Conservation (phyloP, 768 basidiomycete species). For the Suillus luteus region DNA sequence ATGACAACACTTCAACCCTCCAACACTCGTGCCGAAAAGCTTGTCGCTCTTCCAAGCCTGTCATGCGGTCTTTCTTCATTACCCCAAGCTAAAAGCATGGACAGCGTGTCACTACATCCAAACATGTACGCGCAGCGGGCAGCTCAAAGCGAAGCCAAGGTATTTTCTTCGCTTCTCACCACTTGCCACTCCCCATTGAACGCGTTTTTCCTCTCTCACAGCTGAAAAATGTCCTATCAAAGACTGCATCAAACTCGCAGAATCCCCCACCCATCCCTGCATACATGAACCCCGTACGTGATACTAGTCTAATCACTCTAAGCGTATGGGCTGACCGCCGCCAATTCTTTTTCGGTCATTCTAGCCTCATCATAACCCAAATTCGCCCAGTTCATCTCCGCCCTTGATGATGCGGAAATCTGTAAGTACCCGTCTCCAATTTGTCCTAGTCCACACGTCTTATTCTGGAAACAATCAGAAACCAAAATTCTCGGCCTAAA, state of each 20-base stretch:
- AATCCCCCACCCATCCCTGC: conserved; percentile 33
- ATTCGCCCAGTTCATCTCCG: conserved; percentile 41
- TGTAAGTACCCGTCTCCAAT: conserved; percentile 31
- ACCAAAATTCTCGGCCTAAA: conserved; percentile 38
- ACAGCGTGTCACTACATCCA: conserved; percentile 65
- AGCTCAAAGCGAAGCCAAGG: conserved; percentile 78
- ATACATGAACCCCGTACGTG: conserved; percentile 42
- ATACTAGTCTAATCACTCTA: background rate
- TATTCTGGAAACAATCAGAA: conserved; percentile 26
- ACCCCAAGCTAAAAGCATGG: conserved; percentile 71
- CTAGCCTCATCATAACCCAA: conserved; percentile 40
- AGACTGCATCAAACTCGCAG: conserved; percentile 44
- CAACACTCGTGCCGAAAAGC: conserved; percentile 43
- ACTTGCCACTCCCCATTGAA: conserved; percentile 7
- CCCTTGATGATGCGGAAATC: conserved; percentile 61
- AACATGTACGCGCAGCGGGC: conserved; percentile 69
- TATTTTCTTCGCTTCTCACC: conserved; percentile 29
- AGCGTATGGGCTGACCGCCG: conserved; percentile 15
- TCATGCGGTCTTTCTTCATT: conserved; percentile 68
- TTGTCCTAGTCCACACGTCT: background rate
- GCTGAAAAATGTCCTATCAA: conserved; percentile 67
- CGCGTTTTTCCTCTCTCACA: conserved; percentile 22
- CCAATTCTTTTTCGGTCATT: conserved; percentile 12
- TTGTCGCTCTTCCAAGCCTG: conserved; percentile 74
- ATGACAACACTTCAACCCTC: conserved; percentile 41